A percentile compares a stretch with the other conserved stretches of the same genome.
These are phyloP conservation scores for Striga asiatica DNA, from an alignment of 257 asterid genomes.

Conservation along the genomic window DNA sequence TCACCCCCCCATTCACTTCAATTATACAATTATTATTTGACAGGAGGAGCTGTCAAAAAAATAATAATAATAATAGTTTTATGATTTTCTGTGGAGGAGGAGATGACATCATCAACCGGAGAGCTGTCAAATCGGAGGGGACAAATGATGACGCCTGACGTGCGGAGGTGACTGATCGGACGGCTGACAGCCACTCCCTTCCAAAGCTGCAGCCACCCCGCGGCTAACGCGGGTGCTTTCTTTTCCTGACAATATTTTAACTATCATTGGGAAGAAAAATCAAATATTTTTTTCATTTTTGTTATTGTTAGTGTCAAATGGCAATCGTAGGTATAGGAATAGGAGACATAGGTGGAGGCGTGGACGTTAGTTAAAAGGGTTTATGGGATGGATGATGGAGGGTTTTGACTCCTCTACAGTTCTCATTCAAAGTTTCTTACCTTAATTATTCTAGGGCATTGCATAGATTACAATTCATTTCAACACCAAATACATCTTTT, in stretches of 20 bases:
- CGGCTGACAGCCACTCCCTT: constrained; percentile 25
- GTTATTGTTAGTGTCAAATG: background rate
- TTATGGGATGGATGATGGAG: background rate
- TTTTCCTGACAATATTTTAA: background rate
- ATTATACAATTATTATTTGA: background rate
- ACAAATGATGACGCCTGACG: constrained; percentile 18
- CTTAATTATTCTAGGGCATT: too few relatives aligned
- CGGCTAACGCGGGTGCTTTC: constrained; percentile 61
- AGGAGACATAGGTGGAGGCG: constrained; percentile 12
- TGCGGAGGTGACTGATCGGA: constrained; percentile 26
- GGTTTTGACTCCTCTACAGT: constrained; percentile 32
- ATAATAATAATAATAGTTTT: background rate
- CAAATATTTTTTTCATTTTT: background rate
- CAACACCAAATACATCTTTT: too few relatives aligned
- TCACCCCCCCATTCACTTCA: background rate
- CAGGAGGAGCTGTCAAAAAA: background rate
- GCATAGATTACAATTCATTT: too few relatives aligned
- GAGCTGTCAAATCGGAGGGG: constrained; percentile 28
- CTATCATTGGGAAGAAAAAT: background rate
- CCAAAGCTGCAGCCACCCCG: constrained; percentile 34
- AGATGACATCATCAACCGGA: constrained; percentile 15
- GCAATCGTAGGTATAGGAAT: too few relatives aligned
- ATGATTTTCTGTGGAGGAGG: too few relatives aligned
- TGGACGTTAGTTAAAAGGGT: constrained; percentile 11
- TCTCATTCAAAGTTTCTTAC: background rate